Evolutionary conservation across 371 early-diverging fungal genomes (phyloP).

Genomic region (Apophysomyces ossiformis): DNA sequence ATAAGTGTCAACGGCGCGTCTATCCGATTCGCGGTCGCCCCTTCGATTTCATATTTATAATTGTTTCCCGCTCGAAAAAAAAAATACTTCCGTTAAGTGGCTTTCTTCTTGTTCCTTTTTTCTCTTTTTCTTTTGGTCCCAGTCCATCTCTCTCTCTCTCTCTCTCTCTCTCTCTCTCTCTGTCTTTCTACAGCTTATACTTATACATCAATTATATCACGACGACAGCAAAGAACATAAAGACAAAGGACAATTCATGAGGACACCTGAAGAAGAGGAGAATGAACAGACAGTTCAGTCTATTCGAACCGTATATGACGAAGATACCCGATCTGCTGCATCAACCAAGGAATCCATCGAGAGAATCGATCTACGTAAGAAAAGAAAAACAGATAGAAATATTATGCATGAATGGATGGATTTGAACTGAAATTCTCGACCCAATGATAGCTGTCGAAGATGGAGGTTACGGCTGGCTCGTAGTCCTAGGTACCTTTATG

Average conservation of each 20-base stretch:
- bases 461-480: conserved; percentile 59
- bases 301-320: background rate
- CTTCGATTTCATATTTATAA: background rate
- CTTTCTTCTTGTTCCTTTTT: conserved; percentile 7
- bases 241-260: background rate
- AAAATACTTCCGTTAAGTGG: background rate
- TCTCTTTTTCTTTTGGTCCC: background rate
- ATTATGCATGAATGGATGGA: background rate
- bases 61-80: background rate
- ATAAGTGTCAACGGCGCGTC: background rate
- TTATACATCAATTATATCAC: no score
- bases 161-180: no score
- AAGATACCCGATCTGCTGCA: background rate
- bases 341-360: conserved; percentile 1
- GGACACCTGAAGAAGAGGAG: background rate
- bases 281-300: conserved; percentile 12
- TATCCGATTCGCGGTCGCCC: background rate
- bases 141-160: no score
- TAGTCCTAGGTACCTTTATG: conserved; percentile 55
- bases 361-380: background rate
- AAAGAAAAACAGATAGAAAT: background rate
- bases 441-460: conserved; percentile 24
- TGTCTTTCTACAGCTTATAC: no score
- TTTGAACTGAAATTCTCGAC: background rate
- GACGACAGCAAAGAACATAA: background rate